Evolutionary conservation across 1,139 yeast genomes (phyloP).

Genomic region (Yamadazyma sp.): DNA sequence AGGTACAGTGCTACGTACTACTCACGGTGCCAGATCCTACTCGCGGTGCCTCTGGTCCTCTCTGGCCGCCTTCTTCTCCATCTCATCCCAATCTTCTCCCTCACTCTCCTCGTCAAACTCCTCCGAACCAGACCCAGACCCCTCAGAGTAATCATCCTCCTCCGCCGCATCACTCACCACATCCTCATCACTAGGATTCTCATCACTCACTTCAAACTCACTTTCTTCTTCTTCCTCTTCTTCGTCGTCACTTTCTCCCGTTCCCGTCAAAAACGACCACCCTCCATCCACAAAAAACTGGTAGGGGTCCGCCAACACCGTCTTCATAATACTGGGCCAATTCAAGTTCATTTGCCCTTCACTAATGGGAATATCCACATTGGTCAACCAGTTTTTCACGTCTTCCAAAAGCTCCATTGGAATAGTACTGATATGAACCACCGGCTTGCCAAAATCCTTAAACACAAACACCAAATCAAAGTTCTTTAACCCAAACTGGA

Average conservation of each 20-base stretch:
- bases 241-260: slow-evolving; percentile 61
- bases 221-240: slow-evolving; percentile 62
- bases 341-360: slow-evolving; percentile 95
- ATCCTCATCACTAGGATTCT: slow-evolving; percentile 75
- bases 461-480: slow-evolving; percentile 94
- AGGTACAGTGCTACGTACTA: too few relatives aligned
- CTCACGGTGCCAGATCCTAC: too few relatives aligned
- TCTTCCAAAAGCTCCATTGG: slow-evolving; percentile 92
- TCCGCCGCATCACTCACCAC: slow-evolving; percentile 58
- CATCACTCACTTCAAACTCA: slow-evolving; percentile 61
- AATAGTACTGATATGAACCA: slow-evolving; percentile 89
- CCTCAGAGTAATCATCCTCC: slow-evolving; percentile 48
- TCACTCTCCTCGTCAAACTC: slow-evolving; percentile 46
- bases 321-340: slow-evolving; percentile 96
- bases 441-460: slow-evolving; percentile 85
- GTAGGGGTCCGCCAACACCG: slow-evolving; percentile 88
- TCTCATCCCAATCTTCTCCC: slow-evolving; percentile 75
- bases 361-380: slow-evolving; percentile 90
- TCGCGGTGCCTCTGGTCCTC: slow-evolving; percentile 41
- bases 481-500: slow-evolving; percentile 93
- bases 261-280: slow-evolving; percentile 86
- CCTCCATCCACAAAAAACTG: slow-evolving; percentile 95
- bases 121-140: slow-evolving; percentile 34
- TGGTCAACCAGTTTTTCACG: slow-evolving; percentile 93
- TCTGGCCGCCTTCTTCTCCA: slow-evolving; percentile 66